phyloP scores from a whole-genome alignment of 805 yeast species.

The Metahyphopichia silvanorum region DNA sequence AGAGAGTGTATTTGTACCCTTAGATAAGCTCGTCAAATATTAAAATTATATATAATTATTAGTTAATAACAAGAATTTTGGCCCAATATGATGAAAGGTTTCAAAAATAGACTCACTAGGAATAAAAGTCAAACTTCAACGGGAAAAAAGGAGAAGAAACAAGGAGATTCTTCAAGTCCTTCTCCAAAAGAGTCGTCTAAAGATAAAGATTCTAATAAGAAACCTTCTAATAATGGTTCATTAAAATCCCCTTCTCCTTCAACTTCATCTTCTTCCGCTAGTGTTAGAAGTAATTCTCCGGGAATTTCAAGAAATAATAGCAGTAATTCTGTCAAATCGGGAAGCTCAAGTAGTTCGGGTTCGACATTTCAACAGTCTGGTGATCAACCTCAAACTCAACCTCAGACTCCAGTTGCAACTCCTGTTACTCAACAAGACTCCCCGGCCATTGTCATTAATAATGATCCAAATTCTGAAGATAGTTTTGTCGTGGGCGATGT shows the following conservation, averaged over 20 bases:
- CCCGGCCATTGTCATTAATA: conserved; percentile 18
- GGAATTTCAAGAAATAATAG: conserved; percentile 31
- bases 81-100: conserved; percentile 44
- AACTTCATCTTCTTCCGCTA: conserved; percentile 14
- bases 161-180: conserved; percentile 20
- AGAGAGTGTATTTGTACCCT: no score
- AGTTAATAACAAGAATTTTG: no score
- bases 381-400: conserved; percentile 4
- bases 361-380: conserved; percentile 2
- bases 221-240: conserved; percentile 6
- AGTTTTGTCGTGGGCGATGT: conserved; percentile 4
- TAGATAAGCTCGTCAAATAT: no score
- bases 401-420: conserved; percentile 9
- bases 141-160: conserved; percentile 35
- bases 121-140: conserved; percentile 33
- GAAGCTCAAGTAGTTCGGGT: conserved; percentile 5
- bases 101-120: conserved; percentile 43
- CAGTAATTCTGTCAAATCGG: conserved; percentile 21
- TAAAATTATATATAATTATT: no score
- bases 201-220: conserved; percentile 3
- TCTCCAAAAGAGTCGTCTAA: conserved; percentile 1
- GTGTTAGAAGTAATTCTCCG: conserved; percentile 29
- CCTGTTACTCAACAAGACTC: conserved; percentile 14
- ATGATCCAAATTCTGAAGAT: conserved; percentile 6
- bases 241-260: conserved; percentile 7